phyloP scores from a whole-genome alignment of 345 rosid species.

The Gossypium rotundifolium region DNA sequence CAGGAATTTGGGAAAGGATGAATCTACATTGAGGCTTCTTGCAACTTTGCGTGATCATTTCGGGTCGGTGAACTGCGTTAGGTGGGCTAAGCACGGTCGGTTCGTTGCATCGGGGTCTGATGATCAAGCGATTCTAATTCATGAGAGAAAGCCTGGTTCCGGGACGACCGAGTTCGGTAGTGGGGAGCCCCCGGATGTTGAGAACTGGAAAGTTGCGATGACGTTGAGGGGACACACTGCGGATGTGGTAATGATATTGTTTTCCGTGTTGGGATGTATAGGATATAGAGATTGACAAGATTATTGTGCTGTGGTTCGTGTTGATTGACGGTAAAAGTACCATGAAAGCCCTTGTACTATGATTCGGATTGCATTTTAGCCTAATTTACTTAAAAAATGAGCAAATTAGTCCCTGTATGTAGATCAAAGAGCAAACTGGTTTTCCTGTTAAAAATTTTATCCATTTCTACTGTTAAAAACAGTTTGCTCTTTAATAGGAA shows the following conservation, averaged over 20 bases:
- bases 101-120: conserved; percentile 95
- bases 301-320: neutral
- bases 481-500: no score
- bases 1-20: conserved; percentile 49
- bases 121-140: conserved; percentile 86
- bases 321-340: neutral
- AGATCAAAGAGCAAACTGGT: no score
- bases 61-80: conserved; percentile 96
- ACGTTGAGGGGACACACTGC: conserved; percentile 98
- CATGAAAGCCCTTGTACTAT: no score
- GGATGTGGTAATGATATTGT: conserved; percentile 81
- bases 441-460: no score
- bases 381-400: no score
- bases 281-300: neutral
- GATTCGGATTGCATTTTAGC: no score
- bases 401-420: no score
- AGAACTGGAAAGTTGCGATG: conserved; percentile 97
- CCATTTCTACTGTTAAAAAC: no score
- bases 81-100: conserved; percentile 97
- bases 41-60: conserved; percentile 98
- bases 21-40: conserved; percentile 69
- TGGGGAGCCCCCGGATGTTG: conserved; percentile 98
- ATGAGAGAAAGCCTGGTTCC: conserved; percentile 96
- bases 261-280: neutral
- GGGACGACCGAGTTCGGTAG: conserved; percentile 98